These are phyloP conservation scores for Moesziomyces aphidis DNA, from an alignment of 1,284 basidiomycete genomes.

Conservation along the genomic window DNA sequence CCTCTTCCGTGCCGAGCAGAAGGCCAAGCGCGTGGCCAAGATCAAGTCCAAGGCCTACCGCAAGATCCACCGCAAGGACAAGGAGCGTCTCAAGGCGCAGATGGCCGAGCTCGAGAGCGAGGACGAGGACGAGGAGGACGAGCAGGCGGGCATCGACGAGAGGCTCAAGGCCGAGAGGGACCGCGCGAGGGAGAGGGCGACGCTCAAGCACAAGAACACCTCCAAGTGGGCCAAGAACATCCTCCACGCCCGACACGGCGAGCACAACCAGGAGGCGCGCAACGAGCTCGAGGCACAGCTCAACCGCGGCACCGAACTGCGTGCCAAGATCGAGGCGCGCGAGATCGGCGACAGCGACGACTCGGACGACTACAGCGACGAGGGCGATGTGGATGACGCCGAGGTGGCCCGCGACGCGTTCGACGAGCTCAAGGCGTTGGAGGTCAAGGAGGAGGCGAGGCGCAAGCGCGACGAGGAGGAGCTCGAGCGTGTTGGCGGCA, in stretches of 20 bases:
- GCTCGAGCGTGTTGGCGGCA: slow-evolving; percentile 44
- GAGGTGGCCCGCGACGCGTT: slow-evolving; percentile 35
- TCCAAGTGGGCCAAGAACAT: slow-evolving; percentile 65
- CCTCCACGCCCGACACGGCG: slow-evolving; percentile 37
- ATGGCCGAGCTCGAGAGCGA: slow-evolving; percentile 67
- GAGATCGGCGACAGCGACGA: slow-evolving; percentile 34
- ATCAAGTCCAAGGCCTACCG: slow-evolving; percentile 96
- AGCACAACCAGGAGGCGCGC: slow-evolving; percentile 52
- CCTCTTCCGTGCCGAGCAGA: slow-evolving; percentile 91
- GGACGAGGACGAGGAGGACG: slow-evolving; percentile 70
- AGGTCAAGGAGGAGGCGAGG: slow-evolving; percentile 36
- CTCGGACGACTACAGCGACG: slow-evolving; percentile 16
- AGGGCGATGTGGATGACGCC: slow-evolving; percentile 1
- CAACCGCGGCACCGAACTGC: slow-evolving; percentile 47
- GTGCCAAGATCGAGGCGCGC: slow-evolving; percentile 54
- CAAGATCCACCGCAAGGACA: slow-evolving; percentile 83
- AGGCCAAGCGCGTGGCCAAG: slow-evolving; percentile 89
- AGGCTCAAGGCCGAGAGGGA: slow-evolving; percentile 80
- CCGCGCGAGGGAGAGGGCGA: slow-evolving; percentile 62
- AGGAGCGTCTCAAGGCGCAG: slow-evolving; percentile 71
- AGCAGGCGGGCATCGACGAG: slow-evolving; percentile 70
- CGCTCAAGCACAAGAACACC: slow-evolving; percentile 67
- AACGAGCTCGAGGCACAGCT: slow-evolving; percentile 62
- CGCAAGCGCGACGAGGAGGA: slow-evolving; percentile 39
- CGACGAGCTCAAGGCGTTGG: slow-evolving; percentile 56